phyloP scores from a whole-genome alignment of 2,329 filamentous ascomycete species.

The Penicillium sp. region DNA sequence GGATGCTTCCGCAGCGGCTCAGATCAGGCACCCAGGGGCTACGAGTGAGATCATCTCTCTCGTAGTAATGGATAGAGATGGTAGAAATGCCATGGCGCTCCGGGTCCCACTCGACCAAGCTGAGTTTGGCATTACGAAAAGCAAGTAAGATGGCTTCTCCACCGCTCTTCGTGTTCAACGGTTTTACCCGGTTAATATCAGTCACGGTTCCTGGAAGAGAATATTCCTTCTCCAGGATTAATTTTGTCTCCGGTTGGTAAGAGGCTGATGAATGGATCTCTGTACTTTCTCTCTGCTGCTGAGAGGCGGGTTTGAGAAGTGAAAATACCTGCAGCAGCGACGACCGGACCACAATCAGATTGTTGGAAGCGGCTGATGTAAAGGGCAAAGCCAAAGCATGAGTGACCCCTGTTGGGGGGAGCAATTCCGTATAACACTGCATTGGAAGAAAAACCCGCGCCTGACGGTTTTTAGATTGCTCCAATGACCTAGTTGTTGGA shows the following conservation, averaged over 20 bases:
- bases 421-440: constrained; percentile 97
- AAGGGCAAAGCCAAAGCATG: constrained; percentile 78
- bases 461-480: constrained; percentile 3
- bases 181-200: constrained; percentile 72
- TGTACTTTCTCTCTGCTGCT: constrained; percentile 40
- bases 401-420: constrained; percentile 88
- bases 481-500: constrained; percentile 9
- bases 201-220: constrained; percentile 77
- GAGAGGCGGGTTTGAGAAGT: constrained; percentile 53
- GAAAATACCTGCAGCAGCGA: constrained; percentile 90
- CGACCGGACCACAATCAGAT: constrained; percentile 86
- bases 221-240: constrained; percentile 81
- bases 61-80: constrained; percentile 95
- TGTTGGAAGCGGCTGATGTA: constrained; percentile 66
- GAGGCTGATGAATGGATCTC: constrained; percentile 54
- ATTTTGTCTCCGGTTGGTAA: constrained; percentile 64
- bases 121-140: constrained; percentile 87
- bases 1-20: constrained; percentile 69
- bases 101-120: constrained; percentile 89
- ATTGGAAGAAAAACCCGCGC: constrained; percentile 46
- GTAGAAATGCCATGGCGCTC: constrained; percentile 73
- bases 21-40: constrained; percentile 76
- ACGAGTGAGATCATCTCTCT: constrained; percentile 80
- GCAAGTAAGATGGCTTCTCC: constrained; percentile 79
- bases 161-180: constrained; percentile 66